phyloP scores from a whole-genome alignment of 2,329 filamentous ascomycete species.

The Penicillium griseofulvum region DNA sequence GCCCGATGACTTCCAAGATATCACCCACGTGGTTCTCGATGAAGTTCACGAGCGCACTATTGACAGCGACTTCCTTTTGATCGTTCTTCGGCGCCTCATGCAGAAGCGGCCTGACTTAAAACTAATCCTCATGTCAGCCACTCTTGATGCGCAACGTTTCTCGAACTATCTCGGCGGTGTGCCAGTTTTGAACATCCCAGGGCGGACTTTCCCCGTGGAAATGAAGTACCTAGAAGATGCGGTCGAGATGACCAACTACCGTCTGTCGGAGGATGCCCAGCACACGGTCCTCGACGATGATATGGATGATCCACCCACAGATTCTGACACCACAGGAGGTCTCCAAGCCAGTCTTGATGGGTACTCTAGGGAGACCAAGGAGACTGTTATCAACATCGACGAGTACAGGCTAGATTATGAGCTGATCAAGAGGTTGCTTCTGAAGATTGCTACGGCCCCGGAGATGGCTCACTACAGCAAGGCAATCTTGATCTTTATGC shows the following conservation, averaged over 20 bases:
- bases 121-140: constrained; percentile 95
- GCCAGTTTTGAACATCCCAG: constrained; percentile 85
- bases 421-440: constrained; percentile 75
- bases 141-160: constrained; percentile 87
- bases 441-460: constrained; percentile 68
- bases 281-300: constrained; percentile 45
- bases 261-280: constrained; percentile 58
- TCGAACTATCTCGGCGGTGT: constrained; percentile 83
- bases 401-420: constrained; percentile 92
- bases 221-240: constrained; percentile 90
- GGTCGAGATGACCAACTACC: constrained; percentile 79
- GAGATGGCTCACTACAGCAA: constrained; percentile 72
- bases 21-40: constrained; percentile 93
- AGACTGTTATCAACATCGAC: constrained; percentile 73
- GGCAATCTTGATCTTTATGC: constrained; percentile 90
- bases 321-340: constrained; percentile 51
- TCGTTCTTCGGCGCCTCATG: constrained; percentile 83
- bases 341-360: constrained; percentile 64
- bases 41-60: constrained; percentile 96
- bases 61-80: constrained; percentile 92
- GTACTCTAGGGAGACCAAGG: constrained; percentile 74
- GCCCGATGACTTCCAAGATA: constrained; percentile 78
- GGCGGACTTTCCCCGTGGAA: constrained; percentile 87
- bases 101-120: constrained; percentile 76
- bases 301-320: constrained; percentile 46